A percentile compares a stretch with the other conserved stretches of the same genome.
Evolutionary conservation across 2,329 filamentous ascomycete genomes (phyloP).

Genomic region (Penicillium polonicum): DNA sequence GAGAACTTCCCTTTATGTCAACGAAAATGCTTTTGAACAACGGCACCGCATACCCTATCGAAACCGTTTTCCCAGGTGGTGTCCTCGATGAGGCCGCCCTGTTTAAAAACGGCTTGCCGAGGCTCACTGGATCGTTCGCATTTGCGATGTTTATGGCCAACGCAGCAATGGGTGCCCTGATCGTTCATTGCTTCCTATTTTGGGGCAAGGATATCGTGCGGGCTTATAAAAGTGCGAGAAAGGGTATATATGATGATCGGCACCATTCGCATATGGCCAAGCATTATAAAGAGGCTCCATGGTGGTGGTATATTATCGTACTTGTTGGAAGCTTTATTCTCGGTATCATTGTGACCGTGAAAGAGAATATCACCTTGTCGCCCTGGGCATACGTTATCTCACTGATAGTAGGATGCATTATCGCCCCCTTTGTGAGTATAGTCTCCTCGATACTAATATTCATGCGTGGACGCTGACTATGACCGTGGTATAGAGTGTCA

Average conservation of each 20-base stretch:
- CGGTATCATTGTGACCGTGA: conserved; percentile 30
- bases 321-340: conserved; percentile 32
- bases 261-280: conserved; percentile 56
- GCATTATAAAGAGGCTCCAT: conserved; percentile 52
- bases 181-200: conserved; percentile 55
- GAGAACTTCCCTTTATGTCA: conserved; percentile 56
- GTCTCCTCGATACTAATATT: neutral
- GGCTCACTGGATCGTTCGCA: conserved; percentile 52
- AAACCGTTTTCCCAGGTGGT: conserved; percentile 41
- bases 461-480: neutral
- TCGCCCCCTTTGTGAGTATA: conserved; percentile 26
- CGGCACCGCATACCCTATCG: conserved; percentile 44
- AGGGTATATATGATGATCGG: conserved; percentile 48
- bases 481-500: conserved; percentile 43
- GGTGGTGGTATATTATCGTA: conserved; percentile 36
- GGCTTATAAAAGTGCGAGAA: conserved; percentile 49
- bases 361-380: conserved; percentile 33
- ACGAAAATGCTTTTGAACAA: conserved; percentile 45
- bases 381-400: conserved; percentile 36
- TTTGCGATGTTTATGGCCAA: conserved; percentile 59
- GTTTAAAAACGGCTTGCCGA: conserved; percentile 47
- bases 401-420: conserved; percentile 29
- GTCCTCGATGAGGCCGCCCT: conserved; percentile 37
- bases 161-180: conserved; percentile 57
- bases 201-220: conserved; percentile 55